Evolutionary conservation across 306 rosid genomes (phyloP).

Genomic region (Luffa acutangula): DNA sequence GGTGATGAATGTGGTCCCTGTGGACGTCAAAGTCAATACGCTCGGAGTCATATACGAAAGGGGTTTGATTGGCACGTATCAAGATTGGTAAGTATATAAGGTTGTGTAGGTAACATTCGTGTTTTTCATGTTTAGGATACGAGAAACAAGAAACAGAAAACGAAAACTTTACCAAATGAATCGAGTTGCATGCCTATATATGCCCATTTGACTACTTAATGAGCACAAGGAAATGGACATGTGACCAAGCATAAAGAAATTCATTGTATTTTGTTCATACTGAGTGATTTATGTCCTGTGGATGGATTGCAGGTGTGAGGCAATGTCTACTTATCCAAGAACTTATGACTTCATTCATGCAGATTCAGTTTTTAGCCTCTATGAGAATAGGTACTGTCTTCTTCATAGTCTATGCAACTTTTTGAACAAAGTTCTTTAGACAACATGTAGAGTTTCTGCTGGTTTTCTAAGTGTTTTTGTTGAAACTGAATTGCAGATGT

Average conservation of each 20-base stretch:
- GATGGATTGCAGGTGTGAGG: slow-evolving; percentile 66
- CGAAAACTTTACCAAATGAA: background rate
- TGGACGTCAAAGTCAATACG: slow-evolving; percentile 39
- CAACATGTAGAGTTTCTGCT: background rate
- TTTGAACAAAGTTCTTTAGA: background rate
- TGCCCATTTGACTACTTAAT: background rate
- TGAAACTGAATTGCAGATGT: slow-evolving; percentile 37
- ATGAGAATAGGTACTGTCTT: slow-evolving; percentile 36
- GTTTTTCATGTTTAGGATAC: background rate
- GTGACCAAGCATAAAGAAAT: background rate
- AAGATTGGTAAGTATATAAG: slow-evolving; percentile 40
- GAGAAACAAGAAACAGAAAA: background rate
- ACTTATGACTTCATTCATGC: slow-evolving; percentile 79
- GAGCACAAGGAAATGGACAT: background rate
- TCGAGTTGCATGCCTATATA: background rate
- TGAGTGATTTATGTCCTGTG: background rate
- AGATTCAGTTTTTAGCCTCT: slow-evolving; percentile 62
- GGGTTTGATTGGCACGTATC: slow-evolving; percentile 76
- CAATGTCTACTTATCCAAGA: slow-evolving; percentile 91
- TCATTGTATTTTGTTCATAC: background rate
- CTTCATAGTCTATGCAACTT: background rate
- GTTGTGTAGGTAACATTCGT: background rate
- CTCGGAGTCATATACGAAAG: slow-evolving; percentile 67
- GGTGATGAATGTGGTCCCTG: slow-evolving; percentile 90
- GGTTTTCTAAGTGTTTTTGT: background rate